A percentile compares a stretch with the other conserved stretches of the same genome.
phyloP scores from a whole-genome alignment of 2,329 filamentous ascomycete species.

The Trichoderma sp. region DNA sequence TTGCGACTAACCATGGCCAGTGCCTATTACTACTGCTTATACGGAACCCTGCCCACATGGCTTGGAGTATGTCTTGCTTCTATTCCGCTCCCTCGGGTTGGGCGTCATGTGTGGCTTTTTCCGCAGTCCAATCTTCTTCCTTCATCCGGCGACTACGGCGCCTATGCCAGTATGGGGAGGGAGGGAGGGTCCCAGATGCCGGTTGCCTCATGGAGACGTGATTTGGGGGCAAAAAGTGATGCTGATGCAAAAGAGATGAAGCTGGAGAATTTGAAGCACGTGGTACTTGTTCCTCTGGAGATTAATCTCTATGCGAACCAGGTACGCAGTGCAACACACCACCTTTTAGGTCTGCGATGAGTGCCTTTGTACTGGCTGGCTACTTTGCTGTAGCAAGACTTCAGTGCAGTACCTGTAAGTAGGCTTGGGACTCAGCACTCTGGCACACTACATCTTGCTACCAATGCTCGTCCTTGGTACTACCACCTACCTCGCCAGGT shows the following conservation, averaged over 20 bases:
- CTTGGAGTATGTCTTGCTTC: slow-evolving; percentile 20
- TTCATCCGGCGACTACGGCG: slow-evolving; percentile 6
- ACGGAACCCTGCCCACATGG: slow-evolving; percentile 20
- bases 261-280: slow-evolving; percentile 8
- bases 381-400: not conserved
- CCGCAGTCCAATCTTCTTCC: slow-evolving; percentile 4
- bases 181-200: not conserved
- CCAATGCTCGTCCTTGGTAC: not conserved
- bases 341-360: not conserved
- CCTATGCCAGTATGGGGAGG: not conserved
- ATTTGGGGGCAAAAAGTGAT: slow-evolving; percentile 2
- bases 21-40: not conserved
- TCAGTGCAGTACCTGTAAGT: not conserved
- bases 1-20: not conserved
- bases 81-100: slow-evolving; percentile 15
- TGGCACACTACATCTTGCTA: not conserved
- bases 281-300: not conserved
- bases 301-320: slow-evolving; percentile 17
- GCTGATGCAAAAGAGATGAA: slow-evolving; percentile 6
- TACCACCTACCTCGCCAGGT: not conserved
- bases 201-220: not conserved
- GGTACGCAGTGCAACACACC: slow-evolving; percentile 1
- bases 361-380: not conserved
- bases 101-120: slow-evolving; percentile 10
- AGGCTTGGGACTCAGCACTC: not conserved